These are phyloP conservation scores for Toxicodendron radicans DNA, from an alignment of 345 rosid genomes.

Conservation along the genomic window DNA sequence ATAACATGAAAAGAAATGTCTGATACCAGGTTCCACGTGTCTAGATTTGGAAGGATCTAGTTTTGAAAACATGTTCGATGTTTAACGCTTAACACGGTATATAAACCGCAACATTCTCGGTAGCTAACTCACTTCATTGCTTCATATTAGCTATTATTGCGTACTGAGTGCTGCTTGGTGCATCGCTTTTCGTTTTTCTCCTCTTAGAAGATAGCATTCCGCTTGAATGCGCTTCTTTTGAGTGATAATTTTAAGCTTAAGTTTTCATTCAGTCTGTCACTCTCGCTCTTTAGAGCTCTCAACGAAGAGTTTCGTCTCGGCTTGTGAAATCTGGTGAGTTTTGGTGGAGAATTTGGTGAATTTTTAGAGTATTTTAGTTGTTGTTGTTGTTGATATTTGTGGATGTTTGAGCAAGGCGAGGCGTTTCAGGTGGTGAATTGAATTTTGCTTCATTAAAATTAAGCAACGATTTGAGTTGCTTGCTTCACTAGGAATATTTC, in stretches of 20 bases:
- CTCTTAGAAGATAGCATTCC: conserved; percentile 25
- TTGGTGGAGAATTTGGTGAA: conserved; percentile 13
- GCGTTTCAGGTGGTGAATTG: background rate
- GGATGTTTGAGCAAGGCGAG: background rate
- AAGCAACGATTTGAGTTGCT: background rate
- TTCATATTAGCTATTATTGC: background rate
- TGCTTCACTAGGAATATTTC: background rate
- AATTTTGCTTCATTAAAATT: background rate
- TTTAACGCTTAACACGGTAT: conserved; percentile 9
- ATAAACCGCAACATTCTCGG: background rate
- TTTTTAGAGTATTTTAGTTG: background rate
- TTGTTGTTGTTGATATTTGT: background rate
- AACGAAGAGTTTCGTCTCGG: conserved; percentile 1
- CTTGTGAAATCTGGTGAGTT: conserved; percentile 29
- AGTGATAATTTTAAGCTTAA: background rate
- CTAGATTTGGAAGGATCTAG: conserved; percentile 19
- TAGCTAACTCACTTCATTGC: background rate
- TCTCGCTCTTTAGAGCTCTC: background rate
- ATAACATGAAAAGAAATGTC: background rate
- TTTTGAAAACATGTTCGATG: background rate
- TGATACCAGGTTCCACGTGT: conserved; percentile 18
- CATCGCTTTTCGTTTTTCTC: background rate
- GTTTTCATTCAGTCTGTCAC: background rate
- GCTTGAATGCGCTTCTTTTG: conserved; percentile 34
- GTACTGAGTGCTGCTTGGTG: background rate